These are phyloP conservation scores for Zygoascus meyerae DNA, from an alignment of 1,139 yeast species.

Conservation along the genomic window DNA sequence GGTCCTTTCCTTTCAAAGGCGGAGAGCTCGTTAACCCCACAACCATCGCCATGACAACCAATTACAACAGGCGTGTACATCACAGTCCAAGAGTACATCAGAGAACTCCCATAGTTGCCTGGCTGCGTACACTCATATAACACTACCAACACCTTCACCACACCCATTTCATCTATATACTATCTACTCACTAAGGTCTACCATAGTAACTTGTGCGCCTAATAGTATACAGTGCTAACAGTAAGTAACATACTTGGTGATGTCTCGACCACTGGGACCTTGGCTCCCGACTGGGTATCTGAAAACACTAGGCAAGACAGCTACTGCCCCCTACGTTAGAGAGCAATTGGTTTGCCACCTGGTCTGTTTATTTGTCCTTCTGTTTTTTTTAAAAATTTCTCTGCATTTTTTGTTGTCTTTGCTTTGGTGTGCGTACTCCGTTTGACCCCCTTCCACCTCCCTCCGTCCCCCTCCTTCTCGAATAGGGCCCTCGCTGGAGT, in stretches of 20 bases:
- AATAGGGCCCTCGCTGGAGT: too few species aligned
- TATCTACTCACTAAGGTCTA: conserved; percentile 8
- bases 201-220: conserved; percentile 7
- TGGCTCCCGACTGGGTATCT: not conserved
- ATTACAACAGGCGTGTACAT: conserved; percentile 7
- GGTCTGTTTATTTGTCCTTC: not conserved
- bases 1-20: too few species aligned
- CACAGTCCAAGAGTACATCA: conserved; percentile 8
- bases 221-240: conserved; percentile 2
- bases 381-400: not conserved
- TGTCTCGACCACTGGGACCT: conserved; percentile 8
- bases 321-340: too few species aligned
- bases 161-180: conserved; percentile 5
- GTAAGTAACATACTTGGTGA: conserved; percentile 4
- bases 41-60: too few species aligned
- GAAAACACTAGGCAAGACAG: too few species aligned
- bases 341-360: too few species aligned
- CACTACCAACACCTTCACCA: conserved; percentile 12
- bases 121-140: conserved; percentile 9
- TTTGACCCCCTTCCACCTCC: not conserved
- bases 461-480: too few species aligned
- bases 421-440: not conserved
- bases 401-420: conserved; percentile 1
- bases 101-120: conserved; percentile 6
- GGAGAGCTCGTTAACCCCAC: too few species aligned